Percentiles rank a stretch among this genome's conserved stretches.
phyloP scores from a whole-genome alignment of 768 basidiomycete species.

The Chlorophyllum brunneum region DNA sequence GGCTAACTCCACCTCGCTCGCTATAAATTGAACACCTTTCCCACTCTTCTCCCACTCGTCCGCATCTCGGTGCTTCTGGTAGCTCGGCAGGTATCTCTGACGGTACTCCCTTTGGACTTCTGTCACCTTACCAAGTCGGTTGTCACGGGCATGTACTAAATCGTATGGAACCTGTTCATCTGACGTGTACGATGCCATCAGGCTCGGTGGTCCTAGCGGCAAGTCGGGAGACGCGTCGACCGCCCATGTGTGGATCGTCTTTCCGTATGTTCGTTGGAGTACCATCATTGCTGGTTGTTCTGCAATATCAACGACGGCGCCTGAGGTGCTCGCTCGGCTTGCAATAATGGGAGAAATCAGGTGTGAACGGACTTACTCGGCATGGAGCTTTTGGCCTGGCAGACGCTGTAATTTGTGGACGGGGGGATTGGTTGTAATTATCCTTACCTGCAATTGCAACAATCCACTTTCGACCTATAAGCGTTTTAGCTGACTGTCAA shows the following conservation, averaged over 20 bases:
- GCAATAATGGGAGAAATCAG: not conserved
- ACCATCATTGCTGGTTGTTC: slow-evolving; percentile 14
- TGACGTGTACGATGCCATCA: slow-evolving; percentile 7
- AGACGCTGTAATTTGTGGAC: not conserved
- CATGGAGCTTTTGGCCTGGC: not conserved
- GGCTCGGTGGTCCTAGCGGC: slow-evolving; percentile 8
- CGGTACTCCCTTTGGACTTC: slow-evolving; percentile 3
- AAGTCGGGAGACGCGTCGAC: slow-evolving; percentile 8
- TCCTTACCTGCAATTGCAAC: slow-evolving; percentile 1
- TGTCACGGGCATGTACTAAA: slow-evolving; percentile 7
- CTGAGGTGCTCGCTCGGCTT: not conserved
- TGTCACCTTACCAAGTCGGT: not conserved
- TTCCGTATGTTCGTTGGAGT: slow-evolving; percentile 13
- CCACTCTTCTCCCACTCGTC: slow-evolving; percentile 12
- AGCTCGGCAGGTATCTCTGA: slow-evolving; percentile 3
- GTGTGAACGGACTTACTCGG: not conserved
- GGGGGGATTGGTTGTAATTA: not conserved
- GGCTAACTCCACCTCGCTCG: slow-evolving; percentile 4
- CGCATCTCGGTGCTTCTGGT: not conserved
- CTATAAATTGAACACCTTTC: slow-evolving; percentile 6
- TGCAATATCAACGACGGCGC: not conserved
- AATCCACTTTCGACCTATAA: slow-evolving; percentile 10
- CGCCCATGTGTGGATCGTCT: slow-evolving; percentile 13
- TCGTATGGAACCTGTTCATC: slow-evolving; percentile 10
- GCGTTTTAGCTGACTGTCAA: not conserved